These are phyloP conservation scores for Auricularia sp. DNA, from an alignment of 768 basidiomycete species.

Conservation along the genomic window DNA sequence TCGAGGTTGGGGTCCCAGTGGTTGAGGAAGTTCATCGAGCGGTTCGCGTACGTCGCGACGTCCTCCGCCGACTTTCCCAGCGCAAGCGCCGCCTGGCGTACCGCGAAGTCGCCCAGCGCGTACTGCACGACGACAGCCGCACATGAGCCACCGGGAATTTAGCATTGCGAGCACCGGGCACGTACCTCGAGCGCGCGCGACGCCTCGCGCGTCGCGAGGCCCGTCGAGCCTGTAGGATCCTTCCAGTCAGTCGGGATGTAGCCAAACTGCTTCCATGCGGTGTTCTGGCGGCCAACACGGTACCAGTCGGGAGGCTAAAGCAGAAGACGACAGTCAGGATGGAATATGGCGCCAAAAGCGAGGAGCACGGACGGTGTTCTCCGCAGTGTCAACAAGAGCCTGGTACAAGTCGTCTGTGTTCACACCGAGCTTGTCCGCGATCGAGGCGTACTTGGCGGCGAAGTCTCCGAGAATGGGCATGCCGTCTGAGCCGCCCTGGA, in stretches of 20 bases:
- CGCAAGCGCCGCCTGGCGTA: constrained; percentile 38
- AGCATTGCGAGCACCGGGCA: not conserved
- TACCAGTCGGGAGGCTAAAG: constrained; percentile 41
- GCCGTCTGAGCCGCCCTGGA: constrained; percentile 40
- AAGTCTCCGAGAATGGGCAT: constrained; percentile 47
- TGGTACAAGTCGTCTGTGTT: constrained; percentile 37
- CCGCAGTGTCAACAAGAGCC: constrained; percentile 40
- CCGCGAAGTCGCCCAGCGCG: constrained; percentile 40
- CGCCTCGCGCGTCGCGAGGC: constrained; percentile 39
- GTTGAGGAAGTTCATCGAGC: constrained; percentile 43
- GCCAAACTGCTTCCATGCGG: constrained; percentile 40
- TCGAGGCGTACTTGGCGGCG: constrained; percentile 33
- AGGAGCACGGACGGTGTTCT: constrained; percentile 32
- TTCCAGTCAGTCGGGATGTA: constrained; percentile 41
- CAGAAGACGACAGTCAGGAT: not conserved
- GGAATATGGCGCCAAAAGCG: not conserved
- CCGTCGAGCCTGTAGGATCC: constrained; percentile 37
- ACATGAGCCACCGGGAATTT: no score
- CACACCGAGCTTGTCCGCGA: constrained; percentile 30
- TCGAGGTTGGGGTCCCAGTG: constrained; percentile 37
- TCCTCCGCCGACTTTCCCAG: constrained; percentile 29
- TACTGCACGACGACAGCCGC: constrained; percentile 21
- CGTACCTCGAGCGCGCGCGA: constrained; percentile 37
- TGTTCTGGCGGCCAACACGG: constrained; percentile 41
- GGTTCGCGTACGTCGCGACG: constrained; percentile 34